Evolutionary conservation across 345 rosid species (phyloP), one percentile per base, ranked within the genome.

Genomic region (Noccaea bulbosa): DNA sequence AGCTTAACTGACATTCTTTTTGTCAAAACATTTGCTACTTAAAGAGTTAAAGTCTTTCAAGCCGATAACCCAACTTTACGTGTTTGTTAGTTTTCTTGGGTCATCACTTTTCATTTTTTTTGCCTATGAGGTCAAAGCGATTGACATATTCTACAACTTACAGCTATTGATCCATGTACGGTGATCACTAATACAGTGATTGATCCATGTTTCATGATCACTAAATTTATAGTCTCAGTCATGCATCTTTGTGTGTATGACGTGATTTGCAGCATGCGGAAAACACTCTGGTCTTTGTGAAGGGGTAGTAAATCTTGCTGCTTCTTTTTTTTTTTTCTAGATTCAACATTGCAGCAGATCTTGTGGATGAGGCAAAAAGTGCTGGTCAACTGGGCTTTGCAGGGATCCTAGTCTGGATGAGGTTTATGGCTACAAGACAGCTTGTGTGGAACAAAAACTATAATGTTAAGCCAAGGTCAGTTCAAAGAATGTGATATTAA

Each of bases 401-500:
- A 7, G 99, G 90, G 70, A 84, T 94, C 69, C 87, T 94, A 76
- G 99, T 89, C 48, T 94, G 99, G 99, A 88, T 91, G 97, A 87
- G 99, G 84, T 94, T 91, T 81, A 94, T 94, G 99, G 98, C 99
- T 54, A 88, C 92, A 40, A 87, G 99, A 75, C 99, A 94, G 82
- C 98, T 94, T 52, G 85, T 87, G 80, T 94, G 99, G 99, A 94
- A 94, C 79, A 94, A 91, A 81, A 89, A 90, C 84, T 94, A 94
- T 83, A 94, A 94, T 60, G 97, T 94, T 82, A 94, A 94, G 83
- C 99, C 99, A 73, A 87, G 99, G 99, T 94, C 56, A 27, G 17
- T 68, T 50, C 4, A 70, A 32, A 62, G 11, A 70, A 15, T 76
- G 67, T 39, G 53, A 69, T 32, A 68, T 38, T 45, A 51, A 17